Conservation (phyloP, 148 eudicot genomes). For the Simmondsia chinensis region DNA sequence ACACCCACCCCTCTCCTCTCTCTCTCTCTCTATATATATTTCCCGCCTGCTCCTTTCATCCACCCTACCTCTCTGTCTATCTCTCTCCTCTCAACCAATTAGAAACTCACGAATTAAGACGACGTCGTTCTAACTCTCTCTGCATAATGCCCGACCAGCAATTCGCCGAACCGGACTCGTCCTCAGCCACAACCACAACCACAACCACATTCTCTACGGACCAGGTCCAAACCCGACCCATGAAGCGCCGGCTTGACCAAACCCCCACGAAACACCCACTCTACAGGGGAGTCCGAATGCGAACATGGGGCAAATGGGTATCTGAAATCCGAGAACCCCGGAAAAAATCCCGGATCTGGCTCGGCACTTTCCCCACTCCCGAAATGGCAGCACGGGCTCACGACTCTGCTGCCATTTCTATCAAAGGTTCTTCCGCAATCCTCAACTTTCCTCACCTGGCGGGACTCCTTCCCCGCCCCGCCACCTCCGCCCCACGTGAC, state of each 20-base stretch:
- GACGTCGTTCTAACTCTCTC: neutral
- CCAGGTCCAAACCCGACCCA: neutral
- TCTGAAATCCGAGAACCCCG: constrained; percentile 67
- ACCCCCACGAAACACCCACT: constrained; percentile 46
- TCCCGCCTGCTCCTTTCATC: too few relatives aligned
- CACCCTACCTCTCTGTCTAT: too few relatives aligned
- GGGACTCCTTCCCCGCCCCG: constrained; percentile 38
- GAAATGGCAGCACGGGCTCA: constrained; percentile 91
- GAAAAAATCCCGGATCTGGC: constrained; percentile 70
- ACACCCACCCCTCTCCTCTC: too few relatives aligned
- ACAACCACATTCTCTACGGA: neutral
- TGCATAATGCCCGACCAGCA: too few relatives aligned
- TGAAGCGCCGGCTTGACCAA: neutral
- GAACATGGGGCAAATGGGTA: constrained; percentile 77
- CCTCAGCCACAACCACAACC: neutral
- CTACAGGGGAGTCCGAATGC: constrained; percentile 59
- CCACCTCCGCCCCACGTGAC: constrained; percentile 42
- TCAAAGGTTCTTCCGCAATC: constrained; percentile 47
- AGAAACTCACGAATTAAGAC: too few relatives aligned
- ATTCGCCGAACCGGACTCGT: too few relatives aligned
- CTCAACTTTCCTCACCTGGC: constrained; percentile 66
- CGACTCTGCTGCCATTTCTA: constrained; percentile 52
- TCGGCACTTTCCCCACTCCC: constrained; percentile 62
- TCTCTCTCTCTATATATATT: too few relatives aligned
- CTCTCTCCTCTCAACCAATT: too few relatives aligned